phyloP scores from a whole-genome alignment of 441 rosid species.

The Omphalea diandra region DNA sequence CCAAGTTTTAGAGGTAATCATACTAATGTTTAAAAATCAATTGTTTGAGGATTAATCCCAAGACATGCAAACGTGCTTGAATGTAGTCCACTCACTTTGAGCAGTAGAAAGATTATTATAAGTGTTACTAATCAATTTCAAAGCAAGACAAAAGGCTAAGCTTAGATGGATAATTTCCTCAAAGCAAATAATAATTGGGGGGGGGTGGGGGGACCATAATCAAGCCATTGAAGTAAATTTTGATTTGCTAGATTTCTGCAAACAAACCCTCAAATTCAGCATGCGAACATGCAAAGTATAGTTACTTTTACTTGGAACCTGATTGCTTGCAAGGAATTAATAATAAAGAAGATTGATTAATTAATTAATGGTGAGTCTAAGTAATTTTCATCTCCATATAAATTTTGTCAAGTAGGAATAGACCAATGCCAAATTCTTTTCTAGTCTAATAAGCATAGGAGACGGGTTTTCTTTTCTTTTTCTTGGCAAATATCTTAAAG shows the following conservation, averaged over 20 bases:
- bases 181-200: too few relatives aligned
- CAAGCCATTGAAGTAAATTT: too few relatives aligned
- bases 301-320: background rate
- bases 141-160: conserved; percentile 8
- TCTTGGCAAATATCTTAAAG: too few relatives aligned
- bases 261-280: conserved; percentile 9
- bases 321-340: background rate
- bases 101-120: conserved; percentile 10
- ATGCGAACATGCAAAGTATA: background rate
- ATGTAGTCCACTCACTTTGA: conserved; percentile 31
- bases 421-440: too few relatives aligned
- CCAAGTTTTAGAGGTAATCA: conserved; percentile 25
- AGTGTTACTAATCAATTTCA: background rate
- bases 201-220: conserved; percentile 17
- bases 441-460: too few relatives aligned
- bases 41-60: conserved; percentile 8
- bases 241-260: background rate
- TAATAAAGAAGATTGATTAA: background rate
- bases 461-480: too few relatives aligned
- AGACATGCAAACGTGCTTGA: conserved; percentile 28
- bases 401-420: too few relatives aligned
- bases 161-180: conserved; percentile 7
- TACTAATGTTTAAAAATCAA: conserved; percentile 13
- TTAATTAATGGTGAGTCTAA: background rate
- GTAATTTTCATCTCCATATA: too few relatives aligned